These are phyloP conservation scores for Pestalotiopsis sp. DNA, from an alignment of 2,329 filamentous ascomycete species.

Conservation along the genomic window DNA sequence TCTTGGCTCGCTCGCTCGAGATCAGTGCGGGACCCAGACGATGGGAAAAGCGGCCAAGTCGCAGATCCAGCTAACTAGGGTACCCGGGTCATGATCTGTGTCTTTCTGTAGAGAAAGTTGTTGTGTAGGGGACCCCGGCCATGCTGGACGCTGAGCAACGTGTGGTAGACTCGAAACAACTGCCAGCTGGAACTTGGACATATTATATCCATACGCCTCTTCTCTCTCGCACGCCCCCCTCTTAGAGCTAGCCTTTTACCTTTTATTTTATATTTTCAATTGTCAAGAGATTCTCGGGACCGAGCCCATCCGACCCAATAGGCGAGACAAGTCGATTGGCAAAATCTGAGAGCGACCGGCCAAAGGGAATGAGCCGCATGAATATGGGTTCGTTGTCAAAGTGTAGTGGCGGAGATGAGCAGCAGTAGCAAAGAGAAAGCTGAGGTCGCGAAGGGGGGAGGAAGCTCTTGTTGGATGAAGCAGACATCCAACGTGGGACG, in stretches of 20 bases:
- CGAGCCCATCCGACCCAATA: no score
- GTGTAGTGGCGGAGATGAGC: no score
- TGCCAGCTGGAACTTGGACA: not conserved
- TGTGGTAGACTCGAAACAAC: conserved; percentile 11
- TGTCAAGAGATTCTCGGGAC: no score
- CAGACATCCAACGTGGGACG: no score
- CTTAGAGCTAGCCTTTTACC: not conserved
- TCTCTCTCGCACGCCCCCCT: not conserved
- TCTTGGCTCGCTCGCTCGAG: not conserved
- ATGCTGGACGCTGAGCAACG: not conserved
- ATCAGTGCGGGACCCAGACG: not conserved
- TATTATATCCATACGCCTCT: not conserved
- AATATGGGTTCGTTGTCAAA: no score
- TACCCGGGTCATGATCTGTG: not conserved
- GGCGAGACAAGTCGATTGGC: no score
- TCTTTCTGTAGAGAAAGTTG: not conserved
- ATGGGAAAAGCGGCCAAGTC: not conserved
- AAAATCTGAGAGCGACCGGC: no score
- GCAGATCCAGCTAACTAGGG: conserved; percentile 4
- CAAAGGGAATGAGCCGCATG: no score
- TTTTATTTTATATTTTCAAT: not conserved
- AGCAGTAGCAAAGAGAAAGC: no score
- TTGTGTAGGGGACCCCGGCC: not conserved
- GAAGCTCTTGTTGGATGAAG: no score
- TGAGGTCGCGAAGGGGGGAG: no score